Base-by-base conservation (phyloP, 768 basidiomycete genomes). In the Mycena floridula region DNA sequence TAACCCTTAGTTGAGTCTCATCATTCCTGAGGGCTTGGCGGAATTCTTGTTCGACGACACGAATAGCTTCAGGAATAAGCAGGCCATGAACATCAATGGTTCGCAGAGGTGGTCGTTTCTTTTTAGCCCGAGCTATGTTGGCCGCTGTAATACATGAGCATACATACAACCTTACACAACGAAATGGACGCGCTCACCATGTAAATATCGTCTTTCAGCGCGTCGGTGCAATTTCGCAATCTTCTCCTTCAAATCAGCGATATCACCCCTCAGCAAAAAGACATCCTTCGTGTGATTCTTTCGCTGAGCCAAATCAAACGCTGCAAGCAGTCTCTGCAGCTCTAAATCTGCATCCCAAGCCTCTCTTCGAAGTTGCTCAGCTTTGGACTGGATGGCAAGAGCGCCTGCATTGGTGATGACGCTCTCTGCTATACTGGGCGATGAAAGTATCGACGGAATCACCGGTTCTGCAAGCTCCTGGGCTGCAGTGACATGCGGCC, bases 31-130 rank as follows among this genome's bases (percentile, higher is more conserved):
- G 53, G 3, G 69, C 65, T 5, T 69, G 59, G 7, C 68, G 59
- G 35, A 78, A 60, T 1, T 71, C 67, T 22, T 62, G 53, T 51
- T 76, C 73, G 6, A 70, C 72, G 18, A 55, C 59, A 26, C 62
- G 60, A 28, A 77, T 59, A 4, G 76, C 76, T 54, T 78, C 76
- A 0, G 54, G 54, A 0, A 70, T 64, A 21, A 72, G 66, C 24
- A 77, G 59, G 9, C 74, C 73, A 51, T 78, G 75, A 7, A 78
- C 68, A 48, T 78, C 76, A 28, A 78, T 64, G 15, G 62, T 65
- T 23, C n/a, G n/a, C n/a, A n/a, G n/a, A n/a, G n/a, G n/a, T 59
- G 48, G 1, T 21, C 40, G 41, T 35, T 30, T 42, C 62, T 56
- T 21, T 57, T 60, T 15, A 24, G 40, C 11, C 24, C 55, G 59